Evolutionary conservation across 1,284 basidiomycete genomes (phyloP).

Genomic region (Naganishia albida): DNA sequence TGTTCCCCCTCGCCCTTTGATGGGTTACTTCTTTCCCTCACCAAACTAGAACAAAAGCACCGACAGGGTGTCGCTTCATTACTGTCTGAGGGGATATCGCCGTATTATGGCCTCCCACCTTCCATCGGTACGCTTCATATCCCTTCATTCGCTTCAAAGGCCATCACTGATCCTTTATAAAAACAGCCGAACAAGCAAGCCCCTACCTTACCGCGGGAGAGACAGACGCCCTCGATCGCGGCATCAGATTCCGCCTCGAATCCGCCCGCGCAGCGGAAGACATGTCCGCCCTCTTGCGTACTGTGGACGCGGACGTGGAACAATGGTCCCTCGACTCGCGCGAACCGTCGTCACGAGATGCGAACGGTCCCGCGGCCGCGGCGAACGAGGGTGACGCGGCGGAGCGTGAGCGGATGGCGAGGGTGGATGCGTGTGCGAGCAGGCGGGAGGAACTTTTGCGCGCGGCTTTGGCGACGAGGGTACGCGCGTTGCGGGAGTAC

Average conservation of each 20-base stretch:
- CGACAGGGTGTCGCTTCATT: neutral
- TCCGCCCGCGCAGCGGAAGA: slow-evolving; percentile 10
- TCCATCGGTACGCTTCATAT: neutral
- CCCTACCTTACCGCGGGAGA: too few species aligned
- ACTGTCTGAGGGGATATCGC: neutral
- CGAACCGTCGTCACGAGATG: too few species aligned
- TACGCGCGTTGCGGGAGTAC: slow-evolving; percentile 15
- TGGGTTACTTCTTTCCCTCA: slow-evolving; percentile 4
- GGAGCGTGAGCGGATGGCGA: neutral
- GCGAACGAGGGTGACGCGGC: too few species aligned
- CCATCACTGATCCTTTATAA: too few species aligned
- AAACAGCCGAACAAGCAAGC: too few species aligned
- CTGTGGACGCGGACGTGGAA: slow-evolving; percentile 11
- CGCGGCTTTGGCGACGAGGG: neutral
- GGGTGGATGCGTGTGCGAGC: neutral
- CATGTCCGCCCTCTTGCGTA: neutral
- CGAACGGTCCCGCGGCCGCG: too few species aligned
- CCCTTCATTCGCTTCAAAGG: too few species aligned
- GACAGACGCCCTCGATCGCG: neutral
- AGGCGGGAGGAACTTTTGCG: slow-evolving; percentile 11
- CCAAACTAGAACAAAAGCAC: slow-evolving; percentile 18
- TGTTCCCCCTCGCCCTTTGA: neutral
- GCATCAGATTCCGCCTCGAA: neutral
- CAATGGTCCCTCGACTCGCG: slow-evolving; percentile 8
- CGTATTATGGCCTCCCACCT: neutral